Conservation (phyloP, 2,329 filamentous ascomycete species). For the Cryoendolithus antarcticus region DNA sequence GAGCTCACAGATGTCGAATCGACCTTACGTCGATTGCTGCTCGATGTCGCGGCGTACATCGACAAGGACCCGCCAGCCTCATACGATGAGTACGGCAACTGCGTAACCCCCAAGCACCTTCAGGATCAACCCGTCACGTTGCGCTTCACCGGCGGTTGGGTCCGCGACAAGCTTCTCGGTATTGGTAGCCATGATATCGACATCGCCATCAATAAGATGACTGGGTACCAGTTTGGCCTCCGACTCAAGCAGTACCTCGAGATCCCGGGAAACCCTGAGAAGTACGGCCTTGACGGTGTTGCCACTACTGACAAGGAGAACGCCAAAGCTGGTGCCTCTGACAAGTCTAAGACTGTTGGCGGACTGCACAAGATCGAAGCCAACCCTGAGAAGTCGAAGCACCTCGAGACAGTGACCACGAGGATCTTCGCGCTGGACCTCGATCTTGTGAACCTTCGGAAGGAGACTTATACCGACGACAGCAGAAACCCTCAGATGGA, state of each 20-base stretch:
- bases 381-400: conserved; percentile 93
- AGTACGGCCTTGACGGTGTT: conserved; percentile 41
- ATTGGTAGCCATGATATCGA: conserved; percentile 69
- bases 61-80: conserved; percentile 25
- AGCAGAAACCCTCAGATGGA: conserved; percentile 86
- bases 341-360: conserved; percentile 49
- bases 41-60: conserved; percentile 65
- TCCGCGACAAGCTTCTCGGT: conserved; percentile 69
- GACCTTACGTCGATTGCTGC: conserved; percentile 60
- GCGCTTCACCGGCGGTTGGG: conserved; percentile 78
- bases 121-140: conserved; percentile 41
- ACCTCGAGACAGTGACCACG: conserved; percentile 82
- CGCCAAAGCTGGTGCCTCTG: conserved; percentile 27
- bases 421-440: conserved; percentile 77
- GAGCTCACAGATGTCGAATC: conserved; percentile 58
- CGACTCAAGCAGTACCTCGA: conserved; percentile 58
- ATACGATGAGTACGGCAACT: conserved; percentile 9
- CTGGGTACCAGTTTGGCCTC: conserved; percentile 61
- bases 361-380: conserved; percentile 77
- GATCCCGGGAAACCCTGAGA: conserved; percentile 44
- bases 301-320: conserved; percentile 25
- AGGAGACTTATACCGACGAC: conserved; percentile 80
- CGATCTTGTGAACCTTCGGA: conserved; percentile 87
- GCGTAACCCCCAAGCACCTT: conserved; percentile 32
- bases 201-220: conserved; percentile 76